Evolutionary conservation across 768 basidiomycete species (phyloP), one percentile per base, ranked within the genome.

Genomic region (Coprinellus micaceus): DNA sequence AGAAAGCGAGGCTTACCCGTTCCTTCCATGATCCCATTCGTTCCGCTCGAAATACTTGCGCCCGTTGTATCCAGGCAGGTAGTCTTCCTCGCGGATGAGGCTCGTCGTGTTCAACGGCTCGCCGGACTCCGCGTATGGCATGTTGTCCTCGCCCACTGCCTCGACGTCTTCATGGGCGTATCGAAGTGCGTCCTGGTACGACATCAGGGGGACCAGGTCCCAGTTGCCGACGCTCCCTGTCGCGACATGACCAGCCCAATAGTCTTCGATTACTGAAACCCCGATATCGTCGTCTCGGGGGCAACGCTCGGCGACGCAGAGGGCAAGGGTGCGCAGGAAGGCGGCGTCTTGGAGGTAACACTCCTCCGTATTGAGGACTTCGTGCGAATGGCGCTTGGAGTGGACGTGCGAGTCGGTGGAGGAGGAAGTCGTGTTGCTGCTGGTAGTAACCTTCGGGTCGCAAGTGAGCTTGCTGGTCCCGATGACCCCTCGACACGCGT

Each of bases 311-410:
- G 41, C 57, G 24, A 58, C 26, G 52, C 57, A 58, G 21, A 58
- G 26, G 0, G 57, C 57, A 24, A 58, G 44, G 24, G 57, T 58
- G 17, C 57, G 52, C n/a, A 58, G 17, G 39, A 53, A 58, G 17
- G 57, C 57, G 10, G 57, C 57, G 26, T 58, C 57, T 30, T 54
- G 37, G 46, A 58, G 57, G 28, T 48, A 58, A 25, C 57, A 58
- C 48, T 58, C 52, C 4, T 26, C 36, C 6, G 52, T 25, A 46
- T 53, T 58, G 33, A 36, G 13, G 22, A 28, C 30, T 11, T 45
- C 37, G 30, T 53, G 51, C 28, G 33, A 45, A 28, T 45, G 54
- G 9, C 47, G 43, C 6, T 30, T 56, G 33, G 7, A 6, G 36
- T 56, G 47, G 13, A 45, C 29, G 22, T 56, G 54, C 30, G 41